These are phyloP conservation scores for Linnemannia elongata DNA, from an alignment of 192 early-diverging fungal species.

Conservation along the genomic window DNA sequence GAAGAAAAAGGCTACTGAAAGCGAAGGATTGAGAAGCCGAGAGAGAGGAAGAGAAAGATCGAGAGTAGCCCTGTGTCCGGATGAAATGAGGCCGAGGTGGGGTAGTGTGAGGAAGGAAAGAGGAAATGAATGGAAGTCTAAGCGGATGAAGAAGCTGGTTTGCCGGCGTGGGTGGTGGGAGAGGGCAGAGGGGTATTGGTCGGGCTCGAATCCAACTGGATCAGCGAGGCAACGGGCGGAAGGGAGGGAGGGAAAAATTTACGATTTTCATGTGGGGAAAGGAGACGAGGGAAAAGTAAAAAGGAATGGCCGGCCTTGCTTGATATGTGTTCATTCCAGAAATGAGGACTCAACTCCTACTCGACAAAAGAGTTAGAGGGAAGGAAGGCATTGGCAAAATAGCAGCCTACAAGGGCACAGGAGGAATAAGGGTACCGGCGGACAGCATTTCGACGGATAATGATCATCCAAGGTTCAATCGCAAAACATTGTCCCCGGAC, in stretches of 20 bases:
- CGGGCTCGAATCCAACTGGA: constrained; percentile 10
- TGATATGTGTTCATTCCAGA: too few relatives aligned
- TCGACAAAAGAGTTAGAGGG: not conserved
- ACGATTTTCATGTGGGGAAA: constrained; percentile 4
- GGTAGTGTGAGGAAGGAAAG: not conserved
- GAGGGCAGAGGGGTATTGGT: not conserved
- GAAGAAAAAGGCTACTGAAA: not conserved
- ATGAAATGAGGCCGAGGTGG: not conserved
- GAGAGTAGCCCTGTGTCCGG: not conserved
- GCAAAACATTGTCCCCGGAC: not conserved
- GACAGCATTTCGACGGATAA: not conserved
- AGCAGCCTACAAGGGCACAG: not conserved
- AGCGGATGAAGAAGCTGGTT: not conserved
- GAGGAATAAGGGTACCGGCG: not conserved
- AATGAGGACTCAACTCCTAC: not conserved
- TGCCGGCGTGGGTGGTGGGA: not conserved
- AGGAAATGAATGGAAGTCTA: not conserved
- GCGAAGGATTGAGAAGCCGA: not conserved
- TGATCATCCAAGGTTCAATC: not conserved
- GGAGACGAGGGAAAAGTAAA: not conserved
- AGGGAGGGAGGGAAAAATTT: not conserved
- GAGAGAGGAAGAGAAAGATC: not conserved
- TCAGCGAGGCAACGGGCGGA: not conserved
- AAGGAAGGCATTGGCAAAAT: not conserved
- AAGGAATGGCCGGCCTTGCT: too few relatives aligned